Base-by-base conservation (phyloP, 2,329 filamentous ascomycete species). In the Drechslerella coelobrocha region DNA sequence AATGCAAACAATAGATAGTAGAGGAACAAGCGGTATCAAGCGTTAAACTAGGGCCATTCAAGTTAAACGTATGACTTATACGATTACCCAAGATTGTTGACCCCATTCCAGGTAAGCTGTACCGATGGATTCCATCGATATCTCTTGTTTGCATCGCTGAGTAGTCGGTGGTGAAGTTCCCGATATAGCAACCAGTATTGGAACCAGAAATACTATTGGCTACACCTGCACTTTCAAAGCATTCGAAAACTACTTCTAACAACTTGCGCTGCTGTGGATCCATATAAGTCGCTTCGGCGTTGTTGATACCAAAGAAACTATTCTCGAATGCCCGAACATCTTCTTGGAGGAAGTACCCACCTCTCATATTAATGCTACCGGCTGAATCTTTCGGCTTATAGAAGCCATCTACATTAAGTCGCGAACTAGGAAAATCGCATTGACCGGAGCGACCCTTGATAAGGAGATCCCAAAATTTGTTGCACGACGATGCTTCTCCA, bases 221-320 rank as follows among this genome's bases (percentile, higher is more conserved):
- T 10, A 90, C 89, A 0, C 90, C 90, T 34, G 88, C 87, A 85
- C 90, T 90, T 78, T 94, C 90, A 50, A 94, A 82, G 0, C 90
- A 90, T 76, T 93, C 90, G 75, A 91, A 93, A 0, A 89, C 89
- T 1, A 89, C 92, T 5, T 88, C 85, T 17, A 94, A 80, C 1
- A 89, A 88, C 73, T 92, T 83, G 75, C 90, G 84, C 77, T 92
- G 89, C 84, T 91, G 61, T 2, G 90, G 90, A 77, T 93, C 90
- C 0, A 89, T 91, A 77, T 92, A 89, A 53, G 86, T 85, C 23
- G 90, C 90, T 79, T 93, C 90, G 74, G 88, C 85, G 5, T 89
- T 89, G 34, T 89, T 92, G 88, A 93, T 92, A 79, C 91, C 91
- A 84, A 93, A 93, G 80, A 93, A 92, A 0, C 87, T 83, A 14